These are phyloP conservation scores for Suillus bovinus DNA, from an alignment of 768 basidiomycete species.

Conservation along the genomic window DNA sequence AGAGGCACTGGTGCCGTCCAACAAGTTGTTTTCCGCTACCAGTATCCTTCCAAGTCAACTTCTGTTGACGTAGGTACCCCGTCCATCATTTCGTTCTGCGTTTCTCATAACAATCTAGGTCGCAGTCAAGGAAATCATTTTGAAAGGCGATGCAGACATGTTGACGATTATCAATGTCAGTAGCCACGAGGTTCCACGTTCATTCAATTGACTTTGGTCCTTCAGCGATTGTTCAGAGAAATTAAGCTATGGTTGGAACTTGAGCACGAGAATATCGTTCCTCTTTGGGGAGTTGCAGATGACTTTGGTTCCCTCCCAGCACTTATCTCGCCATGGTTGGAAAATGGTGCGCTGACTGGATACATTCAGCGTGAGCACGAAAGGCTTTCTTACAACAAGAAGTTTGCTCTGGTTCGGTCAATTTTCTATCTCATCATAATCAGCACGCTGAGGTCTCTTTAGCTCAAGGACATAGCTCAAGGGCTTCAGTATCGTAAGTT, in stretches of 20 bases:
- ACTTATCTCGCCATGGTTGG: constrained; percentile 36
- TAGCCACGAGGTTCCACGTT: background rate
- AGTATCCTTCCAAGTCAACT: background rate
- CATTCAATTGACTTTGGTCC: background rate
- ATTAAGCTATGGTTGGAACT: constrained; percentile 32
- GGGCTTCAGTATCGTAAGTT: constrained; percentile 1
- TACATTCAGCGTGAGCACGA: constrained; percentile 20
- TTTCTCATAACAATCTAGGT: background rate
- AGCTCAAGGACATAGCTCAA: background rate
- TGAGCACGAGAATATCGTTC: constrained; percentile 31
- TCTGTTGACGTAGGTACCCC: background rate
- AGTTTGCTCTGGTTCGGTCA: background rate
- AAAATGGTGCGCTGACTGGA: constrained; percentile 26
- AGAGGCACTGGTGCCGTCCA: background rate
- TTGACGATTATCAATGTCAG: background rate
- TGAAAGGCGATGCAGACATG: background rate
- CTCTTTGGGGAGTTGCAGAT: constrained; percentile 26
- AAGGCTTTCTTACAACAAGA: background rate
- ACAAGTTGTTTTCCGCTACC: background rate
- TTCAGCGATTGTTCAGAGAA: constrained; percentile 30
- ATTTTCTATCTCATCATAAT: background rate
- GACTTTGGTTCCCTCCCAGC: constrained; percentile 32
- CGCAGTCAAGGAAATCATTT: background rate
- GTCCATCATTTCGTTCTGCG: background rate
- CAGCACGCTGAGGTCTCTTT: background rate